phyloP scores from a whole-genome alignment of 129 eudicot species.

The Flaveria ramosissima region DNA sequence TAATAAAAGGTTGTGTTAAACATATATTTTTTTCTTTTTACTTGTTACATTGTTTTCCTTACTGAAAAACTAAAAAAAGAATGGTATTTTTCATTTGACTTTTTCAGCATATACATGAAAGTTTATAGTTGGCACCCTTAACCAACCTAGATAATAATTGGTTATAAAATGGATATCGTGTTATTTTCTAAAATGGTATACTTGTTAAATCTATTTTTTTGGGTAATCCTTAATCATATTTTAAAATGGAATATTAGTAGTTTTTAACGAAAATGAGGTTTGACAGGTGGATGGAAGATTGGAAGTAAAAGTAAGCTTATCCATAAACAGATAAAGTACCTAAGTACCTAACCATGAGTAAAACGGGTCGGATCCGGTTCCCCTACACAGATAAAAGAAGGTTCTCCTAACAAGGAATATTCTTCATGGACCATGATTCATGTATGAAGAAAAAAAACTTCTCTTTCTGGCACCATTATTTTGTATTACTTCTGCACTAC shows the following conservation, averaged over 20 bases:
- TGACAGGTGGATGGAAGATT: constrained; percentile 12
- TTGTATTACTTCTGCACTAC: too few species aligned
- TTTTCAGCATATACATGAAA: too few species aligned
- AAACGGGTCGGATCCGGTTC: constrained; percentile 38
- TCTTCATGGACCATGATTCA: not conserved
- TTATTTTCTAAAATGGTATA: not conserved
- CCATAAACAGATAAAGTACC: constrained; percentile 52
- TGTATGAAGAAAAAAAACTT: too few species aligned
- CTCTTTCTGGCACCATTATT: too few species aligned
- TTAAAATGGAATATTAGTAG: too few species aligned
- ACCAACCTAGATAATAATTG: not conserved
- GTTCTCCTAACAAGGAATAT: constrained; percentile 31
- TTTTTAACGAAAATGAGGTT: not conserved
- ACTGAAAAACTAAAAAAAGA: too few species aligned
- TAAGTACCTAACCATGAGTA: constrained; percentile 32
- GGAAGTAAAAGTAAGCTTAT: constrained; percentile 50
- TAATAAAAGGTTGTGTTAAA: too few species aligned
- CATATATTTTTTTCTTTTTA: too few species aligned
- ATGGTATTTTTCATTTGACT: too few species aligned
- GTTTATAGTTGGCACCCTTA: too few species aligned
- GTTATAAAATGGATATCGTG: too few species aligned
- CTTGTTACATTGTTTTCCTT: too few species aligned
- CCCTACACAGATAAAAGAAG: constrained; percentile 8
- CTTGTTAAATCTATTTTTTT: not conserved
- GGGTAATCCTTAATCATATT: not conserved